Conservation (phyloP, 352 stramenopile genomes). For the Phytophthora rubi region DNA sequence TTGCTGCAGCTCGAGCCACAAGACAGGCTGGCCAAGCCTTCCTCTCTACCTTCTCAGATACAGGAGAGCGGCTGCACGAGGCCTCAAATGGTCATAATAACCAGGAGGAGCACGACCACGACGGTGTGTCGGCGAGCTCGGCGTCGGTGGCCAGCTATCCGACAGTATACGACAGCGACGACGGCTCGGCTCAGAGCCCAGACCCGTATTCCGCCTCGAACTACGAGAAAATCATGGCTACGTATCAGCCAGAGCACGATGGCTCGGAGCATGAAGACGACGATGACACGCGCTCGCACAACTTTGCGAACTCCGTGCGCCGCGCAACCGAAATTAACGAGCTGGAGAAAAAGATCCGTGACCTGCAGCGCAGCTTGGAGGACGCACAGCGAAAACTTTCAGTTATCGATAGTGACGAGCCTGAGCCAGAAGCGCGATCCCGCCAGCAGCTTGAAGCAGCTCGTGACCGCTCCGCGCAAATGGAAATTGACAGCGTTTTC, state of each 20-base stretch:
- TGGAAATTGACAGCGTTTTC: conserved; percentile 62
- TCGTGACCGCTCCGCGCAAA: conserved; percentile 48
- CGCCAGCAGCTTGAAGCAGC: conserved; percentile 41
- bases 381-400: conserved; percentile 71
- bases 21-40: conserved; percentile 64
- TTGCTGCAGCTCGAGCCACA: conserved; percentile 64
- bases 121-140: conserved; percentile 27
- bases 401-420: conserved; percentile 59
- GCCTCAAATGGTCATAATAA: conserved; percentile 16
- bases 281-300: conserved; percentile 21
- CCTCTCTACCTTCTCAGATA: conserved; percentile 52
- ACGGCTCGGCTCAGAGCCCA: conserved; percentile 28
- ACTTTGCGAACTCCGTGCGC: conserved; percentile 34
- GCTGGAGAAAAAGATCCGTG: conserved; percentile 71
- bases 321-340: conserved; percentile 48
- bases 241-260: conserved; percentile 40
- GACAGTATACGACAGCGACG: conserved; percentile 37
- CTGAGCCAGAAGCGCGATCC: conserved; percentile 47
- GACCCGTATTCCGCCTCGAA: conserved; percentile 67
- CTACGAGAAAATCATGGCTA: conserved; percentile 71
- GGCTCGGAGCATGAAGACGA: conserved; percentile 41
- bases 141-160: conserved; percentile 51
- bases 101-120: conserved; percentile 29
- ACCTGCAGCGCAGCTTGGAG: conserved; percentile 61
- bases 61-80: conserved; percentile 31